Evolutionary conservation across 495 filamentous ascomycete genomes (phyloP), one percentile per base, ranked within the genome.

Genomic region (Lineolata rhizophorae): DNA sequence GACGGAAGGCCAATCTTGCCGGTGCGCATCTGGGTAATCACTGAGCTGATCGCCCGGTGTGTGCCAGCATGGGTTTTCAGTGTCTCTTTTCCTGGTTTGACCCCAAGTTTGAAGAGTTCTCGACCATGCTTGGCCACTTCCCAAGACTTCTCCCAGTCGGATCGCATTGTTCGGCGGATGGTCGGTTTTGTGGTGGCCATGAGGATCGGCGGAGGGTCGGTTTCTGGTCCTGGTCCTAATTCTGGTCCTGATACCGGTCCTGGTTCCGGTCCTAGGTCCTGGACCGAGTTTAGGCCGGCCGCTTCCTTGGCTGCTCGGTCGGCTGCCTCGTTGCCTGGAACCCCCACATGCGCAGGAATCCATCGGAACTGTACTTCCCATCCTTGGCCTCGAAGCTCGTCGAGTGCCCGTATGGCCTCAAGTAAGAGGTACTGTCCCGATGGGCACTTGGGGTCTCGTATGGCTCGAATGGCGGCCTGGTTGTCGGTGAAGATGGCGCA

Each of bases 1-100:
- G 38, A 39, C 2, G 31, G 35, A 22, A 56, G 38, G 33, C 35
- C 39, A 13, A 54, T 47, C 35, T 48, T 48, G 22, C 40, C 45
- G 21, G 47, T 52, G n/a, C n/a, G n/a, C n/a, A n/a, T n/a, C n/a
- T n/a, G n/a, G n/a, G n/a, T n/a, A n/a, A n/a, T n/a, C n/a, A 11
- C 45, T 46, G 14, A 54, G 31, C n/a, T n/a, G 15, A 50, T 47
- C 29, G 41, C 45, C 36, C 20, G 37, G 27, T 35, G 32, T 38
- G 22, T 34, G 5, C 29, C 28, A 11, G 19, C 36, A 30, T 44
- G 41, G 35, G 27, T 34, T 13, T 34, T 27, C 16, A 34, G 20
- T 3, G 32, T 34, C 14, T 18, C 32, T 28, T 27, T 34, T 27
- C 32, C 32, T 10, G 20, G 32, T 8, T 16, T 11, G 17, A 34